Evolutionary conservation across 257 asterid species (phyloP), one percentile per base, ranked within the genome.

Genomic region (Linaria vulgaris): DNA sequence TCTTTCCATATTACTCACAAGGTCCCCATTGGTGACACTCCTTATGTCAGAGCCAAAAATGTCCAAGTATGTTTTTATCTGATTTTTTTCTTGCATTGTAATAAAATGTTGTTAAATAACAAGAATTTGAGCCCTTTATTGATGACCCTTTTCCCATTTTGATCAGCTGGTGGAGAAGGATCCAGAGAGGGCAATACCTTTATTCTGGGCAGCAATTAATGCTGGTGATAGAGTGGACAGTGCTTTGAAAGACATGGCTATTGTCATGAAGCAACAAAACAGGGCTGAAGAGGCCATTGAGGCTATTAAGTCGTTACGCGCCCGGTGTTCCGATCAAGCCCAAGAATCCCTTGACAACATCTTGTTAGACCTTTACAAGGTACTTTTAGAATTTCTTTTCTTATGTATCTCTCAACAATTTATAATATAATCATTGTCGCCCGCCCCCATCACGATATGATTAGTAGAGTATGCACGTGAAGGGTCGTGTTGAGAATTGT

Each of bases 141-240:
- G 17, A 10, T 54, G 2, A 17, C 8, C 30, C 15, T 59, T 27
- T 22, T 39, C 6, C 17, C 15, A 54, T 31, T 22, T 39, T 49
- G 15, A 37, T 52, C 46, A 92, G 98, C 75, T 90, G 70, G 95
- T 94, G 66, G 99, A 94, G 3, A 94, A 94, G 85, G 99, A 94
- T 77, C 97, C 99, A 2, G 99, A 94, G 64, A 82, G 82, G 76
- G 96, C 99, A 1, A 87, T 94, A 8, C 97, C 97, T 0, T 68
- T 94, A 66, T 94, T 94, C 45, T 94, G 99, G 99, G 94, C 96
- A 1, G 99, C 99, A 12, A 89, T 94, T 23, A 94, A 94, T 61
- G 91, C 97, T 0, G 99, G 99, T n/a, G 99, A 94, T 56, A 76
- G 99, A 78, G 99, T 92, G 27, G 99, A 92, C 38, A 92, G 99